Evolutionary conservation across 495 filamentous ascomycete species (phyloP).

Genomic region (Aspergillus incahuasiensis): DNA sequence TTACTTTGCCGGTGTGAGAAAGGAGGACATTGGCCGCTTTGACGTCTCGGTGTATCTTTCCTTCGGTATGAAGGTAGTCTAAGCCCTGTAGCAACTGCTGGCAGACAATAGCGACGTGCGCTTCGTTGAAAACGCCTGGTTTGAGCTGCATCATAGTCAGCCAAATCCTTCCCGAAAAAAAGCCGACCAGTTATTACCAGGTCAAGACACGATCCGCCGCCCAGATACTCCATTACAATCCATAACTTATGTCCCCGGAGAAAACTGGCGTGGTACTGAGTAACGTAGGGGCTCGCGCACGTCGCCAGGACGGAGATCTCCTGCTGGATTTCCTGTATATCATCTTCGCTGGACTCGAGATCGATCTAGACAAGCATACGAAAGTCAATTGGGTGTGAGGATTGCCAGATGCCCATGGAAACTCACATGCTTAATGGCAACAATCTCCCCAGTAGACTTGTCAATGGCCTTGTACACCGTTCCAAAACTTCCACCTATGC

Average conservation of each 20-base stretch:
- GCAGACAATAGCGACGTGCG: slow-evolving; percentile 91
- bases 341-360: slow-evolving; percentile 95
- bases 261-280: slow-evolving; percentile 94
- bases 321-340: slow-evolving; percentile 95
- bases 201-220: slow-evolving; percentile 89
- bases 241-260: slow-evolving; percentile 91
- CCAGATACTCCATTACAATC: slow-evolving; percentile 99
- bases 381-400: slow-evolving; percentile 23
- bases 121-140: slow-evolving; percentile 85
- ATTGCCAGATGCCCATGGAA: background rate
- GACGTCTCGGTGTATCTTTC: slow-evolving; percentile 96
- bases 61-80: slow-evolving; percentile 90
- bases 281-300: slow-evolving; percentile 88
- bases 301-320: slow-evolving; percentile 95
- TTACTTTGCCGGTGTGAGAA: slow-evolving; percentile 84
- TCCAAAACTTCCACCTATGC: slow-evolving; percentile 83
- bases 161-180: background rate
- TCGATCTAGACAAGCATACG: slow-evolving; percentile 72
- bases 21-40: slow-evolving; percentile 93
- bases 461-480: slow-evolving; percentile 95
- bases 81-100: slow-evolving; percentile 84
- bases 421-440: slow-evolving; percentile 86
- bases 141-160: slow-evolving; percentile 60
- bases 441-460: slow-evolving; percentile 75
- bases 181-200: slow-evolving; percentile 49